A percentile compares a stretch with the other conserved stretches of the same genome.
Conservation (phyloP, 2,329 filamentous ascomycete genomes). For the Aspergillus sp. region DNA sequence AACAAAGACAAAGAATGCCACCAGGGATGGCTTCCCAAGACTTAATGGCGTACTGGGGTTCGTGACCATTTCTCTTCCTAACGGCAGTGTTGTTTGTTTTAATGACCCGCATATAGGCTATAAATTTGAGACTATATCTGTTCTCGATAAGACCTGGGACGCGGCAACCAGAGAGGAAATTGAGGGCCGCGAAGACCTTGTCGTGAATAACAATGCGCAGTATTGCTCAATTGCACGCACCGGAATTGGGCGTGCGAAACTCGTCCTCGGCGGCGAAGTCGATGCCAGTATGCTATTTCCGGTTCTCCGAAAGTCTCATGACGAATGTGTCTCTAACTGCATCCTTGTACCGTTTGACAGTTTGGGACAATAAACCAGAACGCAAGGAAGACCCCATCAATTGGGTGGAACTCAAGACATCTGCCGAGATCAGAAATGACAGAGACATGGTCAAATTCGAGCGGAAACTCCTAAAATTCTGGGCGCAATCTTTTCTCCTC, state of each 20-base stretch:
- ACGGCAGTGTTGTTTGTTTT: background rate
- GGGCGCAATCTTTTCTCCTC: slow-evolving; percentile 93
- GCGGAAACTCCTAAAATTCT: slow-evolving; percentile 89
- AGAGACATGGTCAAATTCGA: slow-evolving; percentile 76
- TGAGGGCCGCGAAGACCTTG: slow-evolving; percentile 67
- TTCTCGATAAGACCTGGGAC: slow-evolving; percentile 73
- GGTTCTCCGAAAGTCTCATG: background rate
- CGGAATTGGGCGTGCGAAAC: slow-evolving; percentile 70
- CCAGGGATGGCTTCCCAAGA: slow-evolving; percentile 65
- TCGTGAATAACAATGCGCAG: slow-evolving; percentile 87
- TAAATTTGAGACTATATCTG: slow-evolving; percentile 88
- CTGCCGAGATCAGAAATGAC: slow-evolving; percentile 67
- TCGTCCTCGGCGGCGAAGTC: slow-evolving; percentile 90
- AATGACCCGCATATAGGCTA: slow-evolving; percentile 62
- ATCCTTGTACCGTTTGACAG: slow-evolving; percentile 40
- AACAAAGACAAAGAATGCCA: slow-evolving; percentile 52
- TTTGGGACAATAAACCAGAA: slow-evolving; percentile 79
- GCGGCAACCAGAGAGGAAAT: slow-evolving; percentile 73
- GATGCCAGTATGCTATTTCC: slow-evolving; percentile 66
- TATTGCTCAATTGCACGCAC: slow-evolving; percentile 95
- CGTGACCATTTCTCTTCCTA: slow-evolving; percentile 6
- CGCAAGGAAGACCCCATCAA: slow-evolving; percentile 69
- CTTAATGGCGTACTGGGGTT: slow-evolving; percentile 92
- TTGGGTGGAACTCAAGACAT: slow-evolving; percentile 95
- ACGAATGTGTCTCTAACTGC: background rate